Conservation (phyloP, 78 protist genomes). For the Dictyostelium purpureum region DNA sequence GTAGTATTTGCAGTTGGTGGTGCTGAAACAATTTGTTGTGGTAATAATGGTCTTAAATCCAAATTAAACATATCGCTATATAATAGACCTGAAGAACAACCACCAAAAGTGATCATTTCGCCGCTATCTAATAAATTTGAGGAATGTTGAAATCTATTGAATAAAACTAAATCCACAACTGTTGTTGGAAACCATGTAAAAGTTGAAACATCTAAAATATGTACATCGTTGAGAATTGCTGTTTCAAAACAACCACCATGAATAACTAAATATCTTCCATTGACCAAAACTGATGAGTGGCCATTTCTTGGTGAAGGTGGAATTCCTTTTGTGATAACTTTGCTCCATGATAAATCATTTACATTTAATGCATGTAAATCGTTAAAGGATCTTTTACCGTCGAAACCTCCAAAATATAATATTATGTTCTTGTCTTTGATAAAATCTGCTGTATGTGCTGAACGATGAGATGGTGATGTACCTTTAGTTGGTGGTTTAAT, state of each 20-base stretch:
- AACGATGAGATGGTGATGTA: background rate
- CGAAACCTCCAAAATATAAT: constrained; percentile 55
- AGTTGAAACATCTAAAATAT: constrained; percentile 11
- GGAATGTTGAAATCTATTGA: constrained; percentile 38
- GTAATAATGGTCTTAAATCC: constrained; percentile 49
- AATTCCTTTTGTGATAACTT: constrained; percentile 19
- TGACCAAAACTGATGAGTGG: constrained; percentile 26
- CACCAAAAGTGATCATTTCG: constrained; percentile 66
- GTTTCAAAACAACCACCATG: constrained; percentile 60
- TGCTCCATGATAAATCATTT: background rate
- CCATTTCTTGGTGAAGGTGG: constrained; percentile 53
- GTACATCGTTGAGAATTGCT: constrained; percentile 41
- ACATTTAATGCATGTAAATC: constrained; percentile 23
- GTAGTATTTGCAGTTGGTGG: constrained; percentile 1
- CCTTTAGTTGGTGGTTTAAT: constrained; percentile 51
- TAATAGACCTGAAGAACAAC: constrained; percentile 56
- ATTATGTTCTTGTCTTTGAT: constrained; percentile 14
- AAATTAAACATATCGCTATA: constrained; percentile 65
- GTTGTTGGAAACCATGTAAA: constrained; percentile 55
- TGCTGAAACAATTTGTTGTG: background rate
- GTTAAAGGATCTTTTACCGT: constrained; percentile 53
- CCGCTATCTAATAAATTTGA: constrained; percentile 17
- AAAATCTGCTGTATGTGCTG: constrained; percentile 20
- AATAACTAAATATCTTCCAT: constrained; percentile 8
- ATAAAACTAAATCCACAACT: constrained; percentile 5